These are phyloP conservation scores for Chloranthus sessilifolius DNA, from an alignment of 164 flowering plant species.

Conservation along the genomic window DNA sequence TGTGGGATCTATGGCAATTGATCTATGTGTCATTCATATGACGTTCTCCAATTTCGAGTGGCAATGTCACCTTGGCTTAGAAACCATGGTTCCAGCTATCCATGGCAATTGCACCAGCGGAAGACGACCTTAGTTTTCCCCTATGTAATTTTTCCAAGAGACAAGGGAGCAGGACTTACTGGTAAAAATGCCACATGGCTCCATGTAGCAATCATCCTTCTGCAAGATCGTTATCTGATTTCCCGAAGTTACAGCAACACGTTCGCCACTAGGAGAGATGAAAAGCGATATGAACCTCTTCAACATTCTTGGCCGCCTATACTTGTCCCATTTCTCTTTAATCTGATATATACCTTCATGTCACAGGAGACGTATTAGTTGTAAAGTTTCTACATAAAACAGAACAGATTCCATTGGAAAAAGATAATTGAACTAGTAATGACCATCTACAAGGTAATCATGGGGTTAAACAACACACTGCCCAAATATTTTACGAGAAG, in stretches of 20 bases:
- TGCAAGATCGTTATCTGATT: constrained; percentile 62
- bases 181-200: constrained; percentile 66
- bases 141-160: background rate
- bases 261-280: constrained; percentile 65
- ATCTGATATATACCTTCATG: constrained; percentile 53
- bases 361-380: no score
- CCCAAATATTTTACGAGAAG: background rate
- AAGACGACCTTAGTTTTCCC: background rate
- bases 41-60: background rate
- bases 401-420: no score
- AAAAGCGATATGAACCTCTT: constrained; percentile 50
- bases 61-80: background rate
- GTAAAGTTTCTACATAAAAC: no score
- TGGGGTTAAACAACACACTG: background rate
- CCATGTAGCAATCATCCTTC: constrained; percentile 64
- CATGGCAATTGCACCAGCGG: background rate
- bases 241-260: constrained; percentile 79
- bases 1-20: background rate
- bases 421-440: no score
- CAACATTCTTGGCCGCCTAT: constrained; percentile 36
- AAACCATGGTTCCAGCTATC: background rate
- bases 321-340: constrained; percentile 62
- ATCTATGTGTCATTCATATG: background rate
- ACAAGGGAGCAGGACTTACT: constrained; percentile 49
- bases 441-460: background rate